Evolutionary conservation across 2,329 filamentous ascomycete genomes (phyloP), one percentile per base, ranked within the genome.

Genomic region (Gaeumannomyces sp.): DNA sequence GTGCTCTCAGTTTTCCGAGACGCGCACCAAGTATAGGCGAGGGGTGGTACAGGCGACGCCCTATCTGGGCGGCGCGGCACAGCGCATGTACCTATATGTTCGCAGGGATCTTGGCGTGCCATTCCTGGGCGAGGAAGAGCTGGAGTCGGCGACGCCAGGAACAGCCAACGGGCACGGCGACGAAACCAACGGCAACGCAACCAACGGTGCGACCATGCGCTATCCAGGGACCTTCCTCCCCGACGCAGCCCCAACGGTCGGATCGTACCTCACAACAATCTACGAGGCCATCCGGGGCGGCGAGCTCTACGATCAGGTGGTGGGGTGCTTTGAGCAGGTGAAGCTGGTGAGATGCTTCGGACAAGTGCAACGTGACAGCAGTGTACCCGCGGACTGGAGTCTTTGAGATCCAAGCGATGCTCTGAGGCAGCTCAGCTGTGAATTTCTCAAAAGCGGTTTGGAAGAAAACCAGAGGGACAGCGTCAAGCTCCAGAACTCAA

Each of bases 291-390:
- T 91, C 68, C 80, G 90, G 70, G 85, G 88, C 71, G 75, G 85
- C 67, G 90, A 87, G 85, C 79, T 88, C 72, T 89, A 89, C 74
- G 86, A 89, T 74, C 89, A 89, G 70, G 85, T 91, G 64, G 80
- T 89, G 62, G 81, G 85, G 73, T 66, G 64, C 16, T 87, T 90
- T 76, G 86, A 89, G 72, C 89, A 89, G 85, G 79, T 33, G 10
- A 33, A 89, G 70, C 85, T 91, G 64, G 80, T 89, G 62, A 81
- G 85, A 73, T 66, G 62, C n/a, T 88, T 90, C 76, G 85, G 35
- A n/a, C 7, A 7, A n/a, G 45, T n/a, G 19, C 45, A 50, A 19
- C 45, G 22, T 10, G 19, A 50, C 6, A 50, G 45, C 45, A n/a
- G 45, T 6, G 22, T 5, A 7, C 16, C 13, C 11, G 22, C 19